phyloP scores from a whole-genome alignment of 2,329 filamentous ascomycete species.

The Neophaeococcomyces mojaviensis region DNA sequence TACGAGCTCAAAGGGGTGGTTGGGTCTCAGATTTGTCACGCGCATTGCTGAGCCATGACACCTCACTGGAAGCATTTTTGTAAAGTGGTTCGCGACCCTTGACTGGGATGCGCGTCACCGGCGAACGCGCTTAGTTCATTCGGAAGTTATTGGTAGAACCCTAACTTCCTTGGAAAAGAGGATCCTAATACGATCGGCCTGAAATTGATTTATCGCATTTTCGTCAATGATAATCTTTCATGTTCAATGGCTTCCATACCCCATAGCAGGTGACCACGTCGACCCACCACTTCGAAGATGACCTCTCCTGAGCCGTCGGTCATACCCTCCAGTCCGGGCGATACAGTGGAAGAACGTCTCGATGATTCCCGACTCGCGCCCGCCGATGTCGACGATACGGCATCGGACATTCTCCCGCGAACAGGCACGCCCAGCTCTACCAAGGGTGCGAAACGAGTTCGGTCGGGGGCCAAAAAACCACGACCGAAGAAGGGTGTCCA shows the following conservation, averaged over 20 bases:
- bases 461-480: constrained; percentile 8
- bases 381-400: constrained; percentile 14
- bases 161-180: not conserved
- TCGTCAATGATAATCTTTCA: not conserved
- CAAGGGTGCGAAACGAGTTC: constrained; percentile 6
- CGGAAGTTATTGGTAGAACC: not conserved
- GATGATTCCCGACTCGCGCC: constrained; percentile 18
- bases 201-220: not conserved
- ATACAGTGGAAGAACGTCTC: constrained; percentile 17
- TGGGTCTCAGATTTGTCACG: too few relatives aligned
- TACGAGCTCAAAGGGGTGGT: too few relatives aligned
- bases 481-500: constrained; percentile 18
- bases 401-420: constrained; percentile 3
- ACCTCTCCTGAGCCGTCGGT: constrained; percentile 19
- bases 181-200: not conserved
- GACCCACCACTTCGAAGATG: constrained; percentile 11
- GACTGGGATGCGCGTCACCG: not conserved
- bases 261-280: not conserved
- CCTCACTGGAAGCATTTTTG: too few relatives aligned
- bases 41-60: too few relatives aligned
- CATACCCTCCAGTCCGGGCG: constrained; percentile 18
- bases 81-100: too few relatives aligned
- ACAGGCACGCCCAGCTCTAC: constrained; percentile 5
- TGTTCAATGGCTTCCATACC: not conserved
- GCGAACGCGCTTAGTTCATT: not conserved